Evolutionary conservation across 2,329 filamentous ascomycete species (phyloP).

Genomic region (Paecilomyces sp.): DNA sequence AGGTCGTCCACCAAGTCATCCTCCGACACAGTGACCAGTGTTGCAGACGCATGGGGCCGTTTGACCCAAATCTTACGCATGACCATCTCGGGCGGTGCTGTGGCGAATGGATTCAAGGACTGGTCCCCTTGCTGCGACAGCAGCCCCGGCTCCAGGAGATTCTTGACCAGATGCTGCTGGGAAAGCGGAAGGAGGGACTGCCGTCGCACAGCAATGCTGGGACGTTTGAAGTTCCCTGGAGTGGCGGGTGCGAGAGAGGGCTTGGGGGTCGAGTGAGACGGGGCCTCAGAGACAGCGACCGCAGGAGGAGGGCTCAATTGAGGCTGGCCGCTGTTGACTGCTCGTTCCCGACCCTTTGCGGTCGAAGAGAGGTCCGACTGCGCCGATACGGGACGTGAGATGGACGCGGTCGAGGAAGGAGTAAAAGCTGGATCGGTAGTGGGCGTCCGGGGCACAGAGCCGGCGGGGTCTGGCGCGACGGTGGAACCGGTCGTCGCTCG

Average conservation of each 20-base stretch:
- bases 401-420: slow-evolving; percentile 1
- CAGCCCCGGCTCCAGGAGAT: slow-evolving; percentile 22
- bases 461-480: background rate
- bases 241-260: slow-evolving; percentile 7
- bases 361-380: slow-evolving; percentile 12
- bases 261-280: slow-evolving; percentile 6
- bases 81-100: slow-evolving; percentile 26
- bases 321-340: slow-evolving; percentile 10
- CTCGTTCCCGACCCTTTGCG: background rate
- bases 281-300: slow-evolving; percentile 20
- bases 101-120: slow-evolving; percentile 10
- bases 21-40: slow-evolving; percentile 74
- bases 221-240: slow-evolving; percentile 20
- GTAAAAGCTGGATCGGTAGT: background rate
- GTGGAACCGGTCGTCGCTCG: background rate
- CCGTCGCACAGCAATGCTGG: slow-evolving; percentile 26
- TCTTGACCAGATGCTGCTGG: slow-evolving; percentile 31
- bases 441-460: background rate
- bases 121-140: slow-evolving; percentile 15
- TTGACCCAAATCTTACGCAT: slow-evolving; percentile 87
- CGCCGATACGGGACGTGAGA: slow-evolving; percentile 11
- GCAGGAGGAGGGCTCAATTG: slow-evolving; percentile 17
- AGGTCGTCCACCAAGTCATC: slow-evolving; percentile 93
- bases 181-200: slow-evolving; percentile 34
- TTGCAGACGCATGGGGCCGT: slow-evolving; percentile 76